A percentile compares a stretch with the other conserved stretches of the same genome.
These are phyloP conservation scores for Neurospora tetrasperma DNA, from an alignment of 495 filamentous ascomycete genomes.

Conservation along the genomic window DNA sequence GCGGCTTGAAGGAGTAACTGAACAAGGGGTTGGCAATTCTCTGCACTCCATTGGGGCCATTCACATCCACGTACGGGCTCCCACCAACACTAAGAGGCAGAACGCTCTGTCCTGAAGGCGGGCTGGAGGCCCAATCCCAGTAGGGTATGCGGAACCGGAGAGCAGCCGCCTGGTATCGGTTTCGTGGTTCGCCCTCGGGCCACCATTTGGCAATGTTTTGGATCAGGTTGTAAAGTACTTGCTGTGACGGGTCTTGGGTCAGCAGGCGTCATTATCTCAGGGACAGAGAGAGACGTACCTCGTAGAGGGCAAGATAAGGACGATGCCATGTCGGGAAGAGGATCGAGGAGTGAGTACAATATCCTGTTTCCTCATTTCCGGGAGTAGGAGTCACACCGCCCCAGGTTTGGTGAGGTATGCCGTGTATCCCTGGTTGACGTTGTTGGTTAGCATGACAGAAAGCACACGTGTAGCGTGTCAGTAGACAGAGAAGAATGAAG, in stretches of 20 bases:
- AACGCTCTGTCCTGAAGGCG: slow-evolving; percentile 36
- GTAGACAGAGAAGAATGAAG: slow-evolving; percentile 1
- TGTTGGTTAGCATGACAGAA: neutral
- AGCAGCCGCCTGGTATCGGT: slow-evolving; percentile 41
- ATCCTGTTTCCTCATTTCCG: slow-evolving; percentile 42
- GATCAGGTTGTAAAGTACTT: slow-evolving; percentile 44
- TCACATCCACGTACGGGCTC: slow-evolving; percentile 33
- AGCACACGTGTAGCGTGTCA: neutral
- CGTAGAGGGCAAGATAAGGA: slow-evolving; percentile 56
- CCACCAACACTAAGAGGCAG: slow-evolving; percentile 40
- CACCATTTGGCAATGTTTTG: slow-evolving; percentile 44
- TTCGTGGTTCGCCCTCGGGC: slow-evolving; percentile 30
- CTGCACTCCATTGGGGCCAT: slow-evolving; percentile 42
- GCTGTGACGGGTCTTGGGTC: slow-evolving; percentile 24
- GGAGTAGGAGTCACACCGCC: slow-evolving; percentile 40
- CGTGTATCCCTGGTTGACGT: slow-evolving; percentile 47
- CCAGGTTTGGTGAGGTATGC: slow-evolving; percentile 48
- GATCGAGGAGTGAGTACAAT: slow-evolving; percentile 55
- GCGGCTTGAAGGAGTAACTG: slow-evolving; percentile 49
- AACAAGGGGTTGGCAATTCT: slow-evolving; percentile 53
- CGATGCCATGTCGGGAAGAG: slow-evolving; percentile 66
- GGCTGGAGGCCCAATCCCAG: slow-evolving; percentile 55
- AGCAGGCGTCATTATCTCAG: slow-evolving; percentile 5
- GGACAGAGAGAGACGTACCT: slow-evolving; percentile 34
- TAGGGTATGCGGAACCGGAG: slow-evolving; percentile 52